These are phyloP conservation scores for Pugionium dolabratum DNA, from an alignment of 345 rosid species.

Conservation along the genomic window DNA sequence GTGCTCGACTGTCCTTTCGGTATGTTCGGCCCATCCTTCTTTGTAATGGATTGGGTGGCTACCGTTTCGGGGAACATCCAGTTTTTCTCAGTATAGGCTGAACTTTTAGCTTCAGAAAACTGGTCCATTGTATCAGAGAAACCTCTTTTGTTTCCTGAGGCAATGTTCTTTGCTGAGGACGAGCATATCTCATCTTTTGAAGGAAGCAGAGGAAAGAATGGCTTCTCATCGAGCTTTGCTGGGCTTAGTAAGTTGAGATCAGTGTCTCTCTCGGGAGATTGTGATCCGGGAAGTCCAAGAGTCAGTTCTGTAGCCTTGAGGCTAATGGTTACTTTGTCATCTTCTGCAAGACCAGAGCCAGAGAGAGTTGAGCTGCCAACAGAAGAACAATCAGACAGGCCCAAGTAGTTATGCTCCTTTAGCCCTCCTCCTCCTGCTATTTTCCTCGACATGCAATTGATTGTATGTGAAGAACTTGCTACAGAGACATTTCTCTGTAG, in stretches of 20 bases:
- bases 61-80: conserved; percentile 35
- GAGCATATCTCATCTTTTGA: too few relatives aligned
- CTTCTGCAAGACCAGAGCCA: conserved; percentile 37
- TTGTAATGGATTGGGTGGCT: conserved; percentile 43
- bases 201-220: conserved; percentile 68
- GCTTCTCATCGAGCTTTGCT: conserved; percentile 58
- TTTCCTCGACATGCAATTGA: conserved; percentile 34
- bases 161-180: too few relatives aligned
- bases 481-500: conserved; percentile 43
- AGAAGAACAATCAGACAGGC: conserved; percentile 64
- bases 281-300: conserved; percentile 91
- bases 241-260: conserved; percentile 51
- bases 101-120: conserved; percentile 61
- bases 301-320: conserved; percentile 84
- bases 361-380: conserved; percentile 72
- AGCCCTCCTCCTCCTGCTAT: conserved; percentile 34
- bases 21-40: conserved; percentile 52
- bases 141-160: too few relatives aligned
- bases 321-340: conserved; percentile 57
- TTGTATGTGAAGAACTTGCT: conserved; percentile 50
- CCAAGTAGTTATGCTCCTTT: conserved; percentile 48
- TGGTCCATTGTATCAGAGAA: not conserved
- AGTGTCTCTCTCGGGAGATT: conserved; percentile 59
- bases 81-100: conserved; percentile 36
- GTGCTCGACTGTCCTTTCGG: conserved; percentile 46